phyloP scores from a whole-genome alignment of 345 rosid species.

The Trapa incisa region DNA sequence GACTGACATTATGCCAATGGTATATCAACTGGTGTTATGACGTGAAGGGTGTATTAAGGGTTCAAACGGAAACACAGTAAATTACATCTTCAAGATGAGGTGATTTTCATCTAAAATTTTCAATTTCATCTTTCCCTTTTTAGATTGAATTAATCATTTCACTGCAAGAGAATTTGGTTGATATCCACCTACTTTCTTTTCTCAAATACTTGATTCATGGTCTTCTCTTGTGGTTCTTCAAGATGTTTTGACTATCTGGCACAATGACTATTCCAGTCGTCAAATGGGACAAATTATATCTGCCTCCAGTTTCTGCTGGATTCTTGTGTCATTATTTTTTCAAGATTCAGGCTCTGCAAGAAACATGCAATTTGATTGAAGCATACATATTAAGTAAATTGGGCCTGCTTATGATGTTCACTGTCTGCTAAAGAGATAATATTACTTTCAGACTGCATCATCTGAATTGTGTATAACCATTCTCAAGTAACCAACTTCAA shows the following conservation, averaged over 20 bases:
- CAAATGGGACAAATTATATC: not conserved
- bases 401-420: not conserved
- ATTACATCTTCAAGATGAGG: conserved; percentile 70
- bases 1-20: no score
- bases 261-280: not conserved
- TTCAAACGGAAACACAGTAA: conserved; percentile 81
- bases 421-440: not conserved
- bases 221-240: not conserved
- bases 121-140: not conserved
- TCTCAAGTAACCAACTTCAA: no score
- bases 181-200: not conserved
- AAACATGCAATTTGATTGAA: not conserved
- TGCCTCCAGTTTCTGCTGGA: not conserved
- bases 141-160: not conserved
- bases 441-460: no score
- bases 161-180: not conserved
- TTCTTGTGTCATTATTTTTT: not conserved
- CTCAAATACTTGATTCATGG: not conserved
- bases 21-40: conserved; percentile 18
- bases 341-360: not conserved
- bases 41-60: conserved; percentile 58
- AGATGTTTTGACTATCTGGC: not conserved
- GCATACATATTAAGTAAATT: not conserved
- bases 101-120: conserved; percentile 10
- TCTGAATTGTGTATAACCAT: no score